Percentiles rank a stretch among this genome's conserved stretches.
phyloP scores from a whole-genome alignment of 129 eudicot genomes.

The Saussurea involucrata region DNA sequence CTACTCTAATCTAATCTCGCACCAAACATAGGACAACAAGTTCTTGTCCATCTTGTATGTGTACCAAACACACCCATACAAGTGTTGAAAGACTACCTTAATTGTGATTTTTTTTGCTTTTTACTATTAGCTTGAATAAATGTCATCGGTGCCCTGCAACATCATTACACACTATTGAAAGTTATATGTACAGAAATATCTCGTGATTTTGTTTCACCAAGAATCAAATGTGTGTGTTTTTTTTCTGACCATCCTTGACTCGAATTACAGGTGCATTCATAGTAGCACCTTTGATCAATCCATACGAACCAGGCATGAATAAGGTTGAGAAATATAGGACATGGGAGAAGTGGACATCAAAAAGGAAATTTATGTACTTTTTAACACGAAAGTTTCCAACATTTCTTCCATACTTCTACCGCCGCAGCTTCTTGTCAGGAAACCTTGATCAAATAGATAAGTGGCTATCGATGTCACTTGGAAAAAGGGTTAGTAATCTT shows the following conservation, averaged over 20 bases:
- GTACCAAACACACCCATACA: background rate
- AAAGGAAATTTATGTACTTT: constrained; percentile 59
- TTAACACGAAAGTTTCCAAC: constrained; percentile 71
- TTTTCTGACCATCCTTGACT: constrained; percentile 11
- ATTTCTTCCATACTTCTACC: constrained; percentile 65
- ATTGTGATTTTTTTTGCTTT: background rate
- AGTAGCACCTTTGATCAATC: constrained; percentile 89
- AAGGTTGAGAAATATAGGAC: constrained; percentile 63
- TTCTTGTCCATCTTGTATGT: background rate
- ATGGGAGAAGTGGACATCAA: constrained; percentile 71
- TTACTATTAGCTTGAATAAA: background rate
- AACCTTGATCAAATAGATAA: constrained; percentile 66
- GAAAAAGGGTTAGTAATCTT: constrained; percentile 57
- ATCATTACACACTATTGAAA: background rate
- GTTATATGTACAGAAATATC: background rate
- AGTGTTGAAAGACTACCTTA: background rate
- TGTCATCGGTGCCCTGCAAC: background rate
- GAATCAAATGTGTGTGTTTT: background rate
- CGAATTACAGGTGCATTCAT: constrained; percentile 71
- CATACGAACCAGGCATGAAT: constrained; percentile 79
- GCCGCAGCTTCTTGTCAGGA: constrained; percentile 79
- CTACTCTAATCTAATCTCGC: background rate
- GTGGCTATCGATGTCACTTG: constrained; percentile 72
- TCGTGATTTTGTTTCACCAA: background rate
- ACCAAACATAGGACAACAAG: background rate